These are phyloP conservation scores for Fusarium algeriense DNA, from an alignment of 2,329 filamentous ascomycete genomes.

Conservation along the genomic window DNA sequence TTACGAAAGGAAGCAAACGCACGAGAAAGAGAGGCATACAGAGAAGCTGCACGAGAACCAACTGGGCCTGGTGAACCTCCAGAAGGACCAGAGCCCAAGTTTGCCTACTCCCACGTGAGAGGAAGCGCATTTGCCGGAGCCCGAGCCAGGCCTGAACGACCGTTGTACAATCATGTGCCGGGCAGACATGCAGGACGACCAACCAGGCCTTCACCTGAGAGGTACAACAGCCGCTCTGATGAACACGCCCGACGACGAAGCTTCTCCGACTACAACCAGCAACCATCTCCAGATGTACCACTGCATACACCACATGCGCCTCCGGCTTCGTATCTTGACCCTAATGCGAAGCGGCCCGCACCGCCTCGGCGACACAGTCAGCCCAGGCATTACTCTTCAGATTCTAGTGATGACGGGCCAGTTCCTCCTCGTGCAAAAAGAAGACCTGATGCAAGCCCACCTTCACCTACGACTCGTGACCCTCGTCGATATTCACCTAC, in stretches of 20 bases:
- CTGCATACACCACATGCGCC: slow-evolving; percentile 47
- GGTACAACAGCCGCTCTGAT: slow-evolving; percentile 55
- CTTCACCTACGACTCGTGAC: slow-evolving; percentile 41
- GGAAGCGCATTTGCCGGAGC: slow-evolving; percentile 48
- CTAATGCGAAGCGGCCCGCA: slow-evolving; percentile 49
- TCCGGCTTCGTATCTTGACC: slow-evolving; percentile 51
- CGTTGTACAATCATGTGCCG: slow-evolving; percentile 58
- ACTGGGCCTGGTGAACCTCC: slow-evolving; percentile 49
- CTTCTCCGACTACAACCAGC: slow-evolving; percentile 63
- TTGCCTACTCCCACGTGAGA: slow-evolving; percentile 54
- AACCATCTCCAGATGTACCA: slow-evolving; percentile 49
- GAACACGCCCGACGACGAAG: slow-evolving; percentile 61
- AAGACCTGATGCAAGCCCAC: slow-evolving; percentile 44
- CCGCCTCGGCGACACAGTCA: slow-evolving; percentile 63
- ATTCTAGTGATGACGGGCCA: slow-evolving; percentile 59
- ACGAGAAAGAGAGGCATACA: slow-evolving; percentile 51
- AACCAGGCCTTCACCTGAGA: slow-evolving; percentile 52
- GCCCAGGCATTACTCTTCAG: slow-evolving; percentile 57
- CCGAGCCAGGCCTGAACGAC: slow-evolving; percentile 49
- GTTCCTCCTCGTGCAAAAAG: slow-evolving; percentile 46
- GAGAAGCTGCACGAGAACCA: slow-evolving; percentile 31
- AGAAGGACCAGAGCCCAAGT: slow-evolving; percentile 51
- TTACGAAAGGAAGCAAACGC: slow-evolving; percentile 71
- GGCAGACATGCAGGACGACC: slow-evolving; percentile 52
- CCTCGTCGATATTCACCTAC: slow-evolving; percentile 52